Conservation (phyloP, 441 rosid genomes). For the Geranium incanum region DNA sequence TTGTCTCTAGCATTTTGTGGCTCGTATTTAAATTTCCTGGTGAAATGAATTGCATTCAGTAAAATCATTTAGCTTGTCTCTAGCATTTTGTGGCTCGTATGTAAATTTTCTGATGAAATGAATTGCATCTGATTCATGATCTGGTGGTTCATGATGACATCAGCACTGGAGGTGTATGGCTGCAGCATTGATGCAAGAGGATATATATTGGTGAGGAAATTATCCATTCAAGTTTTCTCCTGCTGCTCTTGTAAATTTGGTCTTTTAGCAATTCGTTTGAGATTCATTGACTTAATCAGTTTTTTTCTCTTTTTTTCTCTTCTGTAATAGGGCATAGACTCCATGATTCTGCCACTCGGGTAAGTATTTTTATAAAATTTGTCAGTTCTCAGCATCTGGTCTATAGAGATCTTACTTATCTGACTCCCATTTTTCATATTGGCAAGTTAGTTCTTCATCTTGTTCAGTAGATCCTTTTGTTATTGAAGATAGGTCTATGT, state of each 20-base stretch:
- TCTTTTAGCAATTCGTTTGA: neutral
- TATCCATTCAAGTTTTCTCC: slow-evolving; percentile 10
- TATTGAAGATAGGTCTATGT: too few species aligned
- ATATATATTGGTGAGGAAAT: slow-evolving; percentile 33
- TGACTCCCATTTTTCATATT: neutral
- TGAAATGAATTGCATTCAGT: slow-evolving; percentile 33
- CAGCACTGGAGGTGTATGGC: slow-evolving; percentile 44
- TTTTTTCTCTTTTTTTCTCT: slow-evolving; percentile 9
- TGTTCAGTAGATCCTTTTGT: too few species aligned
- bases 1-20: neutral
- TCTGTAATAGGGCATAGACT: slow-evolving; percentile 34
- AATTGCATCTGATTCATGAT: slow-evolving; percentile 59
- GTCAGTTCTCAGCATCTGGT: neutral
- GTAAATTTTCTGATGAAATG: slow-evolving; percentile 32
- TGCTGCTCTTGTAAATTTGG: neutral
- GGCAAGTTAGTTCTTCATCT: too few species aligned
- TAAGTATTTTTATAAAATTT: slow-evolving; percentile 33
- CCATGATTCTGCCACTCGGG: slow-evolving; percentile 34
- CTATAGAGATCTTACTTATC: neutral
- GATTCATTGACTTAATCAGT: slow-evolving; percentile 14
- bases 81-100: neutral
- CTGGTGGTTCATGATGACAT: slow-evolving; percentile 50
- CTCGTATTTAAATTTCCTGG: slow-evolving; percentile 24
- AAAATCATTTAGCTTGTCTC: neutral
- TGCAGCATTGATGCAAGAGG: slow-evolving; percentile 26